Base-by-base conservation (phyloP, 257 asterid species). In the Thymus quinquecostatus region DNA sequence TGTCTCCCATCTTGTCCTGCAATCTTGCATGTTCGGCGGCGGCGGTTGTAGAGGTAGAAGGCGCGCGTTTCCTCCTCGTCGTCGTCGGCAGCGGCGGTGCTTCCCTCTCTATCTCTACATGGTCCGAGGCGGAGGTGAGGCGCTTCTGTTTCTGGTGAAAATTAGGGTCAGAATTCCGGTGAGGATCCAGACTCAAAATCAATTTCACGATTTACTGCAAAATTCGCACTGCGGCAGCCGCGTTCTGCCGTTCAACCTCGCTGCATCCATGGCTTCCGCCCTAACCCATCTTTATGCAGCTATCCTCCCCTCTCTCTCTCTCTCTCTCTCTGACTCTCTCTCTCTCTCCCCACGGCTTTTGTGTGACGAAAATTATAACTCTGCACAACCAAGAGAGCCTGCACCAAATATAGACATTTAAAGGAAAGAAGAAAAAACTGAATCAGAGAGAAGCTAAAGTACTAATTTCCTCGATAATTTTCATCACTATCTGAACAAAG, bases 101-200 rank as follows among this genome's bases (percentile, higher is more conserved):
- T 27, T 9, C 13, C 41, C 30, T 12, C 45, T 59, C 11, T 6
- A 0, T 1, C 12, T 59, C 64, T 59, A 59, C 64, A 59, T 59
- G 64, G 64, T 33, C 13, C n/a, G 64, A 33, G 28, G 10, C 12
- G 66, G 41, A 7, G 0, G 41, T 38, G 41, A 38, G 41, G 41
- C 3, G 40, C 40, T 70, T 71, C 8, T 76, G 86, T 38, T 63
- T 72, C 27, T 63, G 86, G 60, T 73, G 83, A 61, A 60, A 72
- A n/a, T 55, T 84, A 28, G 51, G 88, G 30, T 64, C 77, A 43
- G 58, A 75, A 64, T 84, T 83, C 82, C 77, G 82, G 57, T 80
- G 95, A 80, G 97, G 86, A 91, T 91, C 98, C 98, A 93, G 96
- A 86, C 74, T 88, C 96, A 74, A 86, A 80, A 86, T 85, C 64